phyloP scores from a whole-genome alignment of 352 stramenopile genomes.

The Phytophthora pseudosyringae region DNA sequence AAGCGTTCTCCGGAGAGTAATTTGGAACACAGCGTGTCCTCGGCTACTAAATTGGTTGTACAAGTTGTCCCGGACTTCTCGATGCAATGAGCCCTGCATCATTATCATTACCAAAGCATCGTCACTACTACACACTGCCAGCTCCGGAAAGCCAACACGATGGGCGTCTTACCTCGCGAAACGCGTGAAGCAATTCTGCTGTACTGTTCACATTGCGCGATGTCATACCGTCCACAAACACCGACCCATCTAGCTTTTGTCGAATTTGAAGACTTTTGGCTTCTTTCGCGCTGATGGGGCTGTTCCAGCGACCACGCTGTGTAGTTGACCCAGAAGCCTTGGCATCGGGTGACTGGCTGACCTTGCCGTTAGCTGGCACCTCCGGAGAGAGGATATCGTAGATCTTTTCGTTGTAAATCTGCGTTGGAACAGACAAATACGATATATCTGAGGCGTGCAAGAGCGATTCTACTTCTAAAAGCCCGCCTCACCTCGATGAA shows the following conservation, averaged over 20 bases:
- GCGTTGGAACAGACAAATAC: not conserved
- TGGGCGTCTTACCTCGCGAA: constrained; percentile 50
- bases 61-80: constrained; percentile 74
- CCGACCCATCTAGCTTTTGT: constrained; percentile 67
- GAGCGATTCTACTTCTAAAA: not conserved
- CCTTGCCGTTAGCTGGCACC: constrained; percentile 6
- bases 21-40: constrained; percentile 77
- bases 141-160: not conserved
- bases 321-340: constrained; percentile 23
- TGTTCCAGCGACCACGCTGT: constrained; percentile 65
- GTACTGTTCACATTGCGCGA: constrained; percentile 51
- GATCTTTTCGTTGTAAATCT: constrained; percentile 87
- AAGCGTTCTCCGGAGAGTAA: constrained; percentile 59
- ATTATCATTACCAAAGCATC: not conserved
- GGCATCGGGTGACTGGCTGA: constrained; percentile 18
- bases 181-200: constrained; percentile 62
- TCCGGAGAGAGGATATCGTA: constrained; percentile 69
- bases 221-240: constrained; percentile 77
- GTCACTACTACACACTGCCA: not conserved
- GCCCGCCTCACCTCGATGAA: constrained; percentile 57
- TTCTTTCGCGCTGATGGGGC: constrained; percentile 50
- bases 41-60: constrained; percentile 78
- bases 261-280: constrained; percentile 58
- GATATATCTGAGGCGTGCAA: not conserved
- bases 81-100: constrained; percentile 61